A percentile compares a stretch with the other conserved stretches of the same genome.
Conservation (phyloP, 2,329 filamentous ascomycete species). For the Aspergillus chevalieri region DNA sequence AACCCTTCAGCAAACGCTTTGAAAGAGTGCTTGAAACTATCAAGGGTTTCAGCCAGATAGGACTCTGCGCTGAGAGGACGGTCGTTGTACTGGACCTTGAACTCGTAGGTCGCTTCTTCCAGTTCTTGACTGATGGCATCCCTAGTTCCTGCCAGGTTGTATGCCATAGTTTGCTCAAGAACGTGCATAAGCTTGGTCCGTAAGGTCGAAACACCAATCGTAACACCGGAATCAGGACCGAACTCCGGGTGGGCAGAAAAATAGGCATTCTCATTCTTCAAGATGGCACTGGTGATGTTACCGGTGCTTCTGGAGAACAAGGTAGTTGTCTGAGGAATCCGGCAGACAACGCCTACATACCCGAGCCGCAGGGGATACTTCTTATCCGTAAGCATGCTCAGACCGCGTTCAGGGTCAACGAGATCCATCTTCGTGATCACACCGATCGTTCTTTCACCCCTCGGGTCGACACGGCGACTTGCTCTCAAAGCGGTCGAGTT, state of each 20-base stretch:
- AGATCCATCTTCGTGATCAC: constrained; percentile 99
- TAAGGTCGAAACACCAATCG: constrained; percentile 76
- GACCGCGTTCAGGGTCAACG: constrained; percentile 74
- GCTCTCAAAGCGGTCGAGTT: constrained; percentile 91
- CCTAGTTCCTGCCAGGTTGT: constrained; percentile 79
- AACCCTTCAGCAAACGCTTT: constrained; percentile 89
- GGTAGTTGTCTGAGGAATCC: constrained; percentile 60
- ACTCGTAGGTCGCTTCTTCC: constrained; percentile 95
- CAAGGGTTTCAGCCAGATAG: constrained; percentile 89
- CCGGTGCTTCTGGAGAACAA: constrained; percentile 78
- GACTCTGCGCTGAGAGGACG: constrained; percentile 90
- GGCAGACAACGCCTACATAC: constrained; percentile 91
- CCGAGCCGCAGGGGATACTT: constrained; percentile 94
- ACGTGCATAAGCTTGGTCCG: constrained; percentile 97
- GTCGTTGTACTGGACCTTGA: constrained; percentile 99
- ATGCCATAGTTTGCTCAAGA: constrained; percentile 93
- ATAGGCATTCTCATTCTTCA: constrained; percentile 79
- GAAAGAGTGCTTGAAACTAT: constrained; percentile 96
- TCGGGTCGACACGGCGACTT: constrained; percentile 83
- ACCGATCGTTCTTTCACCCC: constrained; percentile 92
- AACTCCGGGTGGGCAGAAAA: constrained; percentile 84
- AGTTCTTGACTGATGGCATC: constrained; percentile 92
- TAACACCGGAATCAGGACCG: constrained; percentile 64
- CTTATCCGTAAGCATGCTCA: constrained; percentile 72
- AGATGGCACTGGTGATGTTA: constrained; percentile 74